Evolutionary conservation across 2,329 filamentous ascomycete species (phyloP).

Genomic region (Verticillium tricorpus): DNA sequence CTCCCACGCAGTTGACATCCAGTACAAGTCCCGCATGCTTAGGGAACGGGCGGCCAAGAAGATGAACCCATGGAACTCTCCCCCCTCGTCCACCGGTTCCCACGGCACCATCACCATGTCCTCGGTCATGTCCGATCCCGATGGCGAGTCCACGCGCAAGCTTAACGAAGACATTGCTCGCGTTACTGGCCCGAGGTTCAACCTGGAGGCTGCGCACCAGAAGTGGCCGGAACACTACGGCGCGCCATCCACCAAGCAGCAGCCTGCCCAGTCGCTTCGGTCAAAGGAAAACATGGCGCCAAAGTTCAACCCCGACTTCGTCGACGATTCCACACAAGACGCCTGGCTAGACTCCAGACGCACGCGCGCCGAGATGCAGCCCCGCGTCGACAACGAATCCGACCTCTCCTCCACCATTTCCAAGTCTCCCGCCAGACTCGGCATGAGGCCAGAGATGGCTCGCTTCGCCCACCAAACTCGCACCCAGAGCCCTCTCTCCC

Average conservation of each 20-base stretch:
- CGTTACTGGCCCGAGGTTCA: conserved; percentile 32
- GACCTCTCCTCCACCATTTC: conserved; percentile 42
- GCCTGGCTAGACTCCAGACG: conserved; percentile 34
- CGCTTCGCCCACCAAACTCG: conserved; percentile 23
- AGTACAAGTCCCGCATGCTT: conserved; percentile 43
- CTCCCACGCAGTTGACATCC: conserved; percentile 29
- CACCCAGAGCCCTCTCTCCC: conserved; percentile 32
- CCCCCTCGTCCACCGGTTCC: conserved; percentile 53
- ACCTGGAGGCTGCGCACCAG: conserved; percentile 41
- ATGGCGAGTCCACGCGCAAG: conserved; percentile 49
- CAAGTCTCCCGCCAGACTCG: conserved; percentile 28
- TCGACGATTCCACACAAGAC: conserved; percentile 38
- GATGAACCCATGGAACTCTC: conserved; percentile 54
- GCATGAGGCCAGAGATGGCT: conserved; percentile 15
- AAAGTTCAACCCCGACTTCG: conserved; percentile 22
- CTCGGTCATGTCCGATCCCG: conserved; percentile 47
- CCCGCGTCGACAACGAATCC: conserved; percentile 48
- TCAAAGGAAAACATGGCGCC: conserved; percentile 34
- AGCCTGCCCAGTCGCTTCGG: conserved; percentile 15
- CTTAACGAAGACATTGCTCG: conserved; percentile 45
- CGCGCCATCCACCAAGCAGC: conserved; percentile 27
- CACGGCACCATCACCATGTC: conserved; percentile 53
- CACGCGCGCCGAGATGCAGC: conserved; percentile 46
- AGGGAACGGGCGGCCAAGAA: conserved; percentile 49
- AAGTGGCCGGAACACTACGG: conserved; percentile 50